Evolutionary conservation across 352 stramenopile genomes (phyloP).

Genomic region (Globisporangium polare): DNA sequence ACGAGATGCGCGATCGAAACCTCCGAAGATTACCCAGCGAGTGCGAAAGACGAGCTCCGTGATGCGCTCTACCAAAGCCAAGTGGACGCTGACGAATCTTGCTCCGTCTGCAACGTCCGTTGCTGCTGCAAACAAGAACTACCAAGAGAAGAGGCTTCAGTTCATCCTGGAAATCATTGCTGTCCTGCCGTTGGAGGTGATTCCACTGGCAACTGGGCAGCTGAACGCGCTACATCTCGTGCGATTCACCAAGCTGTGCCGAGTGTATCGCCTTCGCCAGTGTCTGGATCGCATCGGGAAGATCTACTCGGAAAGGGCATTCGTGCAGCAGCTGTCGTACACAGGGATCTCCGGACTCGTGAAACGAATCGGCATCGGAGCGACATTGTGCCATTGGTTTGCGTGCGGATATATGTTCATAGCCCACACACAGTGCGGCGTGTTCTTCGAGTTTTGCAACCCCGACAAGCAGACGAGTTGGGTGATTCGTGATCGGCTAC

Average conservation of each 20-base stretch:
- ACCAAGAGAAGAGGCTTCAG: constrained; percentile 26
- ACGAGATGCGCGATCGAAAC: constrained; percentile 24
- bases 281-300: constrained; percentile 37
- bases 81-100: constrained; percentile 50
- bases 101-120: constrained; percentile 14
- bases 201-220: constrained; percentile 27
- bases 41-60: constrained; percentile 20
- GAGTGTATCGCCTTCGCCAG: constrained; percentile 35
- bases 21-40: constrained; percentile 30
- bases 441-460: constrained; percentile 46
- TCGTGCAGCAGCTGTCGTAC: constrained; percentile 51
- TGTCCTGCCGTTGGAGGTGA: constrained; percentile 48
- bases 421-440: constrained; percentile 49
- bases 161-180: constrained; percentile 51
- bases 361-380: constrained; percentile 31
- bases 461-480: constrained; percentile 45
- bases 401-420: constrained; percentile 73
- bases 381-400: constrained; percentile 44
- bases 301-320: constrained; percentile 46
- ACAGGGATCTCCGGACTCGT: constrained; percentile 52
- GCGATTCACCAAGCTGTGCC: constrained; percentile 56
- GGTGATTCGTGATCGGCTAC: constrained; percentile 50
- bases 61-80: constrained; percentile 22
- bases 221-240: constrained; percentile 61
- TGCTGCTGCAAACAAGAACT: constrained; percentile 17